Base-by-base conservation (phyloP, 169 alveolate genomes). In the Plasmodium gonderi region DNA sequence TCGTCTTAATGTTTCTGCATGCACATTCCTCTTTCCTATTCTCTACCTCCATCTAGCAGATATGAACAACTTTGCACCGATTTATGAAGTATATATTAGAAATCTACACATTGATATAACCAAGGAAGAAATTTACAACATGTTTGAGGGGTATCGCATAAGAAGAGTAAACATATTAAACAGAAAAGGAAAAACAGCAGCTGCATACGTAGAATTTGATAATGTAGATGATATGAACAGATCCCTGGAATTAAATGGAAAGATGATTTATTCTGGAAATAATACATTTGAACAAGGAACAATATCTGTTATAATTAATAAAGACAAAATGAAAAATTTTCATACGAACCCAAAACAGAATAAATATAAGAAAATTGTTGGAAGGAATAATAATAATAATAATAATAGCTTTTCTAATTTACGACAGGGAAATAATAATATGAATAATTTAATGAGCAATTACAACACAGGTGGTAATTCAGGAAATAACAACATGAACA, bases 101-200 rank as follows among this genome's bases (percentile, higher is more conserved):
- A 85, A 85, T 60, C 7, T 85, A 7, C 87, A 74, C 49, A 38
- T 74, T n/a, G 85, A 85, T 60, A 54, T 85, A 17, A 85, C 92
- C 7, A 85, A 85, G 47, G 85, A 85, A 33, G 92, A 85, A 38
- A 64, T 85, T 23, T 85, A 85, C 47, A 85, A 45, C 3, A 17
- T 85, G 78, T 85, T 85, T 33, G 85, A 85, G 26, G 92, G 92
- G 2, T 85, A 85, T n/a, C 92, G 85, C 31, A 85, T 85, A 75
- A 85, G 36, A n/a, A 85, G 85, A 64, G 78, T 85, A 7, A 85
- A 74, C 33, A 74, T 85, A 11, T 85, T 85, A 47, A 85, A 85
- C 82, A 85, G 45, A 42, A 85, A 85, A 12, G 92, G 85, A 0
- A 85, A 85, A 49, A 85, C 85, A 1, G 83, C 92, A 11, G 92